Conservation (phyloP, 73 alveolate species). For the Symbiodinium pilosum region DNA sequence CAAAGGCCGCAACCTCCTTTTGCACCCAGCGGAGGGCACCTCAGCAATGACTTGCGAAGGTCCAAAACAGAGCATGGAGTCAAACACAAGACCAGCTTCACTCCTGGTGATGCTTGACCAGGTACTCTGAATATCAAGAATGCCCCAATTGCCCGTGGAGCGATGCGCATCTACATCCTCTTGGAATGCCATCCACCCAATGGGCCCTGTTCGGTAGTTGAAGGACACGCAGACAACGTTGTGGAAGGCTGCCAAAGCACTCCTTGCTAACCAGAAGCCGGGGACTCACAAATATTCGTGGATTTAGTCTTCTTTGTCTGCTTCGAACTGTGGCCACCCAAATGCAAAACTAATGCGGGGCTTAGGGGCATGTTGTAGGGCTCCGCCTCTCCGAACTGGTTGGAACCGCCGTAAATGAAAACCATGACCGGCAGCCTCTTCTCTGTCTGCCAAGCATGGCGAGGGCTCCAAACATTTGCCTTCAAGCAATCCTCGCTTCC, state of each 20-base stretch:
- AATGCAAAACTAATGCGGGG: neutral
- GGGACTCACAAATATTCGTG: no score
- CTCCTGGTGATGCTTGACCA: neutral
- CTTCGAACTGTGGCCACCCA: neutral
- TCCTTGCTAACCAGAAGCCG: constrained; percentile 23
- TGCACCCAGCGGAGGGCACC: constrained; percentile 94
- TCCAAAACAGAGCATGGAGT: neutral
- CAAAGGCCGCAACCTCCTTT: constrained; percentile 79
- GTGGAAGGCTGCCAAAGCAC: constrained; percentile 92
- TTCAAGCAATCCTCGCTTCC: constrained; percentile 95
- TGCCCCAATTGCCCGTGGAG: constrained; percentile 95
- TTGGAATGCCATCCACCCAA: constrained; percentile 94
- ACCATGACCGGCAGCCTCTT: constrained; percentile 90
- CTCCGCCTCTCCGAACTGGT: constrained; percentile 94
- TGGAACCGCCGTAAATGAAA: constrained; percentile 88
- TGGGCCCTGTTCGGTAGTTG: constrained; percentile 90
- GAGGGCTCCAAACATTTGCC: constrained; percentile 94
- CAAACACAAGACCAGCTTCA: neutral
- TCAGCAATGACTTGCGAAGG: neutral
- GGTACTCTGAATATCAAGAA: constrained; percentile 88
- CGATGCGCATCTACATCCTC: constrained; percentile 38
- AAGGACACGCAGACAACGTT: constrained; percentile 89
- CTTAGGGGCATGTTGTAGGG: constrained; percentile 66
- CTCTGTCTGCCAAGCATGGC: constrained; percentile 54
- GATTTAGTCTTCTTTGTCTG: neutral